A percentile compares a stretch with the other conserved stretches of the same genome.
Evolutionary conservation across 345 rosid species (phyloP).

Genomic region (Theobroma cacao): DNA sequence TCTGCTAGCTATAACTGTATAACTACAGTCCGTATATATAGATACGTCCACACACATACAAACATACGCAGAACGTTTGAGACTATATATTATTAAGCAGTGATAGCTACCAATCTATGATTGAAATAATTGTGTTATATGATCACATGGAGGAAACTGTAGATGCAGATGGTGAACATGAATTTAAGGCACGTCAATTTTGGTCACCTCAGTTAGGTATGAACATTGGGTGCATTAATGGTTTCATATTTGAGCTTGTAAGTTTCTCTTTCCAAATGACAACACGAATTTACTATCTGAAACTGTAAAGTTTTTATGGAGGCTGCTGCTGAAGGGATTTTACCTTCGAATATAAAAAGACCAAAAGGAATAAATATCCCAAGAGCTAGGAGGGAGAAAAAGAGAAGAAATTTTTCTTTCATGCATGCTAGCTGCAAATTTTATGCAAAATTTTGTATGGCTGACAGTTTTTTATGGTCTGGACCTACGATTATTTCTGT

Average conservation of each 20-base stretch:
- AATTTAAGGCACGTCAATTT: slow-evolving; percentile 6
- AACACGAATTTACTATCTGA: not conserved
- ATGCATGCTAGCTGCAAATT: not conserved
- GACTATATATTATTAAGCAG: not conserved
- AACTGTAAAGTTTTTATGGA: not conserved
- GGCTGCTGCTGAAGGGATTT: not conserved
- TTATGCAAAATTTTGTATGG: not conserved
- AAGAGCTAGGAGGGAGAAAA: too few species aligned
- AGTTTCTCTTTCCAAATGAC: not conserved
- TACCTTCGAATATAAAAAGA: not conserved
- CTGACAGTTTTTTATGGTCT: not conserved
- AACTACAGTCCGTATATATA: not conserved
- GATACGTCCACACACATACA: not conserved
- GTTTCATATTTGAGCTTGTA: not conserved
- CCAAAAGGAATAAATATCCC: not conserved
- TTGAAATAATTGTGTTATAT: not conserved
- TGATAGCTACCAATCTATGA: not conserved
- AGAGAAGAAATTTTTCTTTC: not conserved
- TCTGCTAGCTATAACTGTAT: not conserved
- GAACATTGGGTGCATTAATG: not conserved
- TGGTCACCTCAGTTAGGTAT: not conserved
- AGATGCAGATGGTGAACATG: slow-evolving; percentile 3
- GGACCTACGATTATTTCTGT: not conserved
- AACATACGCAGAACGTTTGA: not conserved
- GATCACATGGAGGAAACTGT: not conserved